phyloP scores from a whole-genome alignment of 1,284 basidiomycete species.

The Cryptococcus sp. region DNA sequence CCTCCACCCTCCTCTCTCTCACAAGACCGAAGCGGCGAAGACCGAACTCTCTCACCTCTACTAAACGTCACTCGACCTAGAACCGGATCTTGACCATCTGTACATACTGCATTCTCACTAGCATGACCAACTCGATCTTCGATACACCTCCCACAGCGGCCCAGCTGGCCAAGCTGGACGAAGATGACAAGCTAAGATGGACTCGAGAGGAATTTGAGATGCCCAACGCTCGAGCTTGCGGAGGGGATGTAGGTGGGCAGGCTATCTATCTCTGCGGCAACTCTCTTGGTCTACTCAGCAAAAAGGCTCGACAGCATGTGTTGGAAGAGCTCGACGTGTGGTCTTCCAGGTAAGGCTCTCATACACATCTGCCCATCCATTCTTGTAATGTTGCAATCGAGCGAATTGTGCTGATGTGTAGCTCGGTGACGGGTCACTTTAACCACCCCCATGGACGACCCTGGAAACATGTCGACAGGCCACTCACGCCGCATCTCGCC shows the following conservation, averaged over 20 bases:
- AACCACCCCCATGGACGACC: slow-evolving; percentile 73
- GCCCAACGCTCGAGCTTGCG: slow-evolving; percentile 37
- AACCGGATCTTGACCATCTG: too few relatives aligned
- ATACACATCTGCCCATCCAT: too few relatives aligned
- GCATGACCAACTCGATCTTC: background rate
- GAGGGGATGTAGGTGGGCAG: slow-evolving; percentile 34
- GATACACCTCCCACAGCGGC: background rate
- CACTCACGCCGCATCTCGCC: slow-evolving; percentile 68
- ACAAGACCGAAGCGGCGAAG: too few relatives aligned
- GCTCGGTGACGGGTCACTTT: slow-evolving; percentile 89
- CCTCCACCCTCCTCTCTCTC: too few relatives aligned
- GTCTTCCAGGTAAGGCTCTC: slow-evolving; percentile 62
- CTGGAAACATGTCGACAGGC: slow-evolving; percentile 77
- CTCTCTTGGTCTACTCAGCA: slow-evolving; percentile 80
- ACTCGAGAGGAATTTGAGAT: slow-evolving; percentile 45
- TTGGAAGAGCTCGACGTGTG: slow-evolving; percentile 84
- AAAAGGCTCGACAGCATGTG: slow-evolving; percentile 64
- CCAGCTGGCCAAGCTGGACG: slow-evolving; percentile 25
- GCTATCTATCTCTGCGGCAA: slow-evolving; percentile 90
- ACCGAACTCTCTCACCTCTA: too few relatives aligned
- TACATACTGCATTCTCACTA: too few relatives aligned
- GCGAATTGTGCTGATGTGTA: too few relatives aligned
- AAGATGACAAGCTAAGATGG: slow-evolving; percentile 42
- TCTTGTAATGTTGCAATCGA: too few relatives aligned
- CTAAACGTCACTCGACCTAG: too few relatives aligned